Conservation (phyloP, 768 basidiomycete genomes). For the Tulasnella sp. region DNA sequence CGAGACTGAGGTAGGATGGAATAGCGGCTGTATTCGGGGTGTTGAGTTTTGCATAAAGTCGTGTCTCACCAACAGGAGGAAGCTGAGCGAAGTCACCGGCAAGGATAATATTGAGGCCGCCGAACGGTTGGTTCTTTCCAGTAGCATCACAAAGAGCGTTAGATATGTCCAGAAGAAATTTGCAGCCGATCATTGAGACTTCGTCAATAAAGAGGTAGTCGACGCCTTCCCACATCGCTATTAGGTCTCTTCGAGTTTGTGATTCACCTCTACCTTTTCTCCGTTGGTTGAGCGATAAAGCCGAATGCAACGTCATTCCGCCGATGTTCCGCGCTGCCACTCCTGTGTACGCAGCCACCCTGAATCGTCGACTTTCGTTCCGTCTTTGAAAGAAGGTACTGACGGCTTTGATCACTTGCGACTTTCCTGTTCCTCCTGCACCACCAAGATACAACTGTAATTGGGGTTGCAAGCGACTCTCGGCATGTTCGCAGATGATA, state of each 20-base stretch:
- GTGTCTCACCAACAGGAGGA: not conserved
- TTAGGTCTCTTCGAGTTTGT: not conserved
- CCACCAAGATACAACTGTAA: not conserved
- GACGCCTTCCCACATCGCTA: conserved; percentile 24
- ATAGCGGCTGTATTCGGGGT: no score
- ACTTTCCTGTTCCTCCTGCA: not conserved
- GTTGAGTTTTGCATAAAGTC: not conserved
- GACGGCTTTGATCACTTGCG: not conserved
- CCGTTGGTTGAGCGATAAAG: conserved; percentile 15
- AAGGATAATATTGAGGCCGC: not conserved
- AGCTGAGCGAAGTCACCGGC: not conserved
- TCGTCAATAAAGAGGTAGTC: conserved; percentile 27
- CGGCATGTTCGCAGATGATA: not conserved
- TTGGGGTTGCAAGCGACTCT: not conserved
- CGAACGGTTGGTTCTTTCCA: not conserved
- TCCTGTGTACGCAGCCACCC: conserved; percentile 26
- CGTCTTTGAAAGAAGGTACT: not conserved
- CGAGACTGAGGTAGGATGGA: no score
- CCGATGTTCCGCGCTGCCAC: conserved; percentile 26
- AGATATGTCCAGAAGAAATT: not conserved
- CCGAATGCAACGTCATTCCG: conserved; percentile 25
- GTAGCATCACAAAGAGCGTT: not conserved
- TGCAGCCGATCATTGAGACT: conserved; percentile 23
- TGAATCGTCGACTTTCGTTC: not conserved
- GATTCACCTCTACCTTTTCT: conserved; percentile 18